phyloP scores from a whole-genome alignment of 2,329 filamentous ascomycete species.

The Microthyrium microscopicum region DNA sequence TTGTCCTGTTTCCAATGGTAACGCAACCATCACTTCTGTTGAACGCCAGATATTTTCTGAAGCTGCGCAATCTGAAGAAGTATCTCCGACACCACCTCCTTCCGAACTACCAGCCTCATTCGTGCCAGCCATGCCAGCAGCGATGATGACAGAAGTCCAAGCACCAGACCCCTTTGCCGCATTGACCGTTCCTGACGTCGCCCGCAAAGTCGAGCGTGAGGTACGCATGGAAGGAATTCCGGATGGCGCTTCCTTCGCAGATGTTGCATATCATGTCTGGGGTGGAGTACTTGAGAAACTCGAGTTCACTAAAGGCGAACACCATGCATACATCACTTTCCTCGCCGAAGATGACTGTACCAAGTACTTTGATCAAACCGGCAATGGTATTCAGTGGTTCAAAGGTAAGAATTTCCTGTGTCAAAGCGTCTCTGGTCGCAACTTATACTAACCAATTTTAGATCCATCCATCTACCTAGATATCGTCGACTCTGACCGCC shows the following conservation, averaged over 20 bases:
- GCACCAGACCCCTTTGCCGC: background rate
- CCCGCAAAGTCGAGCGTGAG: background rate
- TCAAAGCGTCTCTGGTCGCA: conserved; percentile 10
- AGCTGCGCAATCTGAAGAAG: too few relatives aligned
- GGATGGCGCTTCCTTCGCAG: background rate
- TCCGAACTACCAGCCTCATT: too few relatives aligned
- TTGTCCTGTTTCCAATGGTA: too few relatives aligned
- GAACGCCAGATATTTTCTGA: too few relatives aligned
- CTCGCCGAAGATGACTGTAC: conserved; percentile 17
- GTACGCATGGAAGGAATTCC: background rate
- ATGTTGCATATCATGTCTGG: conserved; percentile 18
- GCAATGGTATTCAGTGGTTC: conserved; percentile 18
- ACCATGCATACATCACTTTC: conserved; percentile 17
- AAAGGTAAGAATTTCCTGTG: conserved; percentile 7
- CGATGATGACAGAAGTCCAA: background rate
- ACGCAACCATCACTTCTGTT: too few relatives aligned
- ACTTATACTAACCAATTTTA: too few relatives aligned
- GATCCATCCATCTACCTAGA: too few relatives aligned
- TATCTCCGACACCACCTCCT: too few relatives aligned
- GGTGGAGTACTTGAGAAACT: conserved; percentile 20
- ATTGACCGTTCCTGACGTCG: background rate
- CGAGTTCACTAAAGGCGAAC: conserved; percentile 12
- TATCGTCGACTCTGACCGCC: background rate
- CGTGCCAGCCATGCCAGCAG: background rate
- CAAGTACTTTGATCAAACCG: conserved; percentile 18